Evolutionary conservation across 768 basidiomycete genomes (phyloP).

Genomic region (Termitomyces sp.): DNA sequence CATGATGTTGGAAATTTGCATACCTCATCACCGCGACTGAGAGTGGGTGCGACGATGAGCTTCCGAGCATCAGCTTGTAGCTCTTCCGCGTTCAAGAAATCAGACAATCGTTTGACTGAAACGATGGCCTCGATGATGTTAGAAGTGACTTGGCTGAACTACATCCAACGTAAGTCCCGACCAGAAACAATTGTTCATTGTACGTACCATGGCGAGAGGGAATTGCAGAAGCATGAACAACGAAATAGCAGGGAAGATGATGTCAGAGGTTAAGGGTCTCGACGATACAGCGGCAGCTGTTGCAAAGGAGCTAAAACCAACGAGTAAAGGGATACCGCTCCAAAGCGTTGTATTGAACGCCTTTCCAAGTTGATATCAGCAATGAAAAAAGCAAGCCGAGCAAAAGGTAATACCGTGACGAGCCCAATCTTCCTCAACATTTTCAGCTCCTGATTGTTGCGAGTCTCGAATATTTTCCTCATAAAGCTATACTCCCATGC

Average conservation of each 20-base stretch:
- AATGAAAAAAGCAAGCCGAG: not conserved
- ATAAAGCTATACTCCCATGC: slow-evolving; percentile 95
- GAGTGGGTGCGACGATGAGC: slow-evolving; percentile 35
- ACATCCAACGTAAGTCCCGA: not conserved
- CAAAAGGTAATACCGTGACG: slow-evolving; percentile 43
- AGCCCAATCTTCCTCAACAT: slow-evolving; percentile 85
- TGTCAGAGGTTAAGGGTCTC: slow-evolving; percentile 77
- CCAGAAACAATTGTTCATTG: not conserved
- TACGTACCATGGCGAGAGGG: slow-evolving; percentile 74
- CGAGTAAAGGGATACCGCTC: slow-evolving; percentile 68
- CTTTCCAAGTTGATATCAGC: slow-evolving; percentile 20
- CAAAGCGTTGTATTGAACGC: slow-evolving; percentile 62
- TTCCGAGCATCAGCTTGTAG: slow-evolving; percentile 76
- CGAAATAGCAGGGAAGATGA: slow-evolving; percentile 95
- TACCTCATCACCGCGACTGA: slow-evolving; percentile 62
- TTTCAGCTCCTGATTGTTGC: slow-evolving; percentile 79
- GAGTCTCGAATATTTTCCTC: slow-evolving; percentile 69
- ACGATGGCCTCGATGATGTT: slow-evolving; percentile 86
- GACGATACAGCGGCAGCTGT: slow-evolving; percentile 59
- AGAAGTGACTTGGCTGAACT: slow-evolving; percentile 72
- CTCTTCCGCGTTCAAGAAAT: slow-evolving; percentile 76
- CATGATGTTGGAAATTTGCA: not conserved
- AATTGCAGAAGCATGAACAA: slow-evolving; percentile 86
- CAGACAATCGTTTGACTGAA: slow-evolving; percentile 72
- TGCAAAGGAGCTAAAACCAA: slow-evolving; percentile 82